Base-by-base conservation (phyloP, 352 stramenopile genomes). In the Elongisporangium senticosum region DNA sequence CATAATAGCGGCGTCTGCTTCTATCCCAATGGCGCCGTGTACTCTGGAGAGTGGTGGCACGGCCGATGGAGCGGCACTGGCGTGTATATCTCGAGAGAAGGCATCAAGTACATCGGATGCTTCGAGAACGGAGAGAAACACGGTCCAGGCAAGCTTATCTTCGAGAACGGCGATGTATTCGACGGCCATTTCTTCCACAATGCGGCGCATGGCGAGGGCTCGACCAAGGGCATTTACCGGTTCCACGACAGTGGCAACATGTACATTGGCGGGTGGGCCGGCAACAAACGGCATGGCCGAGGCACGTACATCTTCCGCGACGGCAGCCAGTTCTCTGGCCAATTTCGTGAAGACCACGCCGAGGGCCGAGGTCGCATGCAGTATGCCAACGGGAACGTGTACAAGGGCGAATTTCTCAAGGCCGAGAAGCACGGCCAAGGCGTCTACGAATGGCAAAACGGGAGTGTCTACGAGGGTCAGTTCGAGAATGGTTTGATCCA, bases 331-430 rank as follows among this genome's bases (percentile, higher is more conserved):
- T 94, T 87, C 59, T 83, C 70, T 1, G 84, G 84, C 2, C 39
- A 63, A 0, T 92, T 92, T 23, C 43, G 63, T 20, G 51, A 77
- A 23, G 81, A 90, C 53, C 81, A 93, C 58, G 79, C 74, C 0
- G 54, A 92, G 24, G 93, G 92, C 13, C 64, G 81, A 21, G 93
- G 93, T 15, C 81, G 65, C 3, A 95, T 96, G 58, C 61, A 63
- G 14, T 96, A 93, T 52, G 58, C 77, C 5, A 97, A 97, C 56
- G 92, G 90, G 43, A 93, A 97, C 49, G 59, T 66, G 39, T 93
- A 89, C 56, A 76, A 84, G 43, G 84, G 84, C 19, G 72, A 83
- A 4, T 90, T 93, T 49, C 33, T 71, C 7, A 69, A 75, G 22
- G 82, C 76, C 17, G 70, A 90, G 66, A 91, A 91, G 50, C 82